phyloP scores from a whole-genome alignment of 805 yeast genomes.

The Saccharomycopsis amapae region DNA sequence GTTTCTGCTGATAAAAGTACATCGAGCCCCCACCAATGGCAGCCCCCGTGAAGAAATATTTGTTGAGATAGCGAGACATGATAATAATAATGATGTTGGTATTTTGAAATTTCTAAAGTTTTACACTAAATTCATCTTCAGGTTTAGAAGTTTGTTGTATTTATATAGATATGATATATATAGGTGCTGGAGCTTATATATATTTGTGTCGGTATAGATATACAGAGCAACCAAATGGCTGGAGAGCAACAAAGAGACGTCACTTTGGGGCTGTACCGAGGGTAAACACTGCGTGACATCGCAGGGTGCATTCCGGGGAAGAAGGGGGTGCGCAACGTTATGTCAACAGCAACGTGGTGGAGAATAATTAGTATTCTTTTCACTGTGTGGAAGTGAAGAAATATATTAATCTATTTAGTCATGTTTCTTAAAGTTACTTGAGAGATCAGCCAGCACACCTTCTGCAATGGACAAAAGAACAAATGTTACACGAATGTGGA shows the following conservation, averaged over 20 bases:
- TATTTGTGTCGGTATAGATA: background rate
- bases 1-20: conserved; percentile 13
- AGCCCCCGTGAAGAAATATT: conserved; percentile 18
- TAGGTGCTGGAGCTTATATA: conserved; percentile 18
- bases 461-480: too few relatives aligned
- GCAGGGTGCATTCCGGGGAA: background rate
- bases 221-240: background rate
- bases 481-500: too few relatives aligned
- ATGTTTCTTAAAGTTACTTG: too few relatives aligned
- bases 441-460: too few relatives aligned
- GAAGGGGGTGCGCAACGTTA: background rate
- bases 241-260: too few relatives aligned
- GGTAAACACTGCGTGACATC: background rate
- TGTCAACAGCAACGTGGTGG: too few relatives aligned
- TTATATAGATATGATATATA: too few relatives aligned
- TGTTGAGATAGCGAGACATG: conserved; percentile 16
- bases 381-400: too few relatives aligned
- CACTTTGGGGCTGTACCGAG: too few relatives aligned
- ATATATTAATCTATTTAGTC: too few relatives aligned
- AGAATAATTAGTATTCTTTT: too few relatives aligned
- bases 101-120: background rate
- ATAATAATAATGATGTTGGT: background rate
- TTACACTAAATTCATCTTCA: too few relatives aligned
- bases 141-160: conserved; percentile 25
- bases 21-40: conserved; percentile 17